phyloP scores from a whole-genome alignment of 2,329 filamentous ascomycete species.

The Cephalotrichum gorgonifer region DNA sequence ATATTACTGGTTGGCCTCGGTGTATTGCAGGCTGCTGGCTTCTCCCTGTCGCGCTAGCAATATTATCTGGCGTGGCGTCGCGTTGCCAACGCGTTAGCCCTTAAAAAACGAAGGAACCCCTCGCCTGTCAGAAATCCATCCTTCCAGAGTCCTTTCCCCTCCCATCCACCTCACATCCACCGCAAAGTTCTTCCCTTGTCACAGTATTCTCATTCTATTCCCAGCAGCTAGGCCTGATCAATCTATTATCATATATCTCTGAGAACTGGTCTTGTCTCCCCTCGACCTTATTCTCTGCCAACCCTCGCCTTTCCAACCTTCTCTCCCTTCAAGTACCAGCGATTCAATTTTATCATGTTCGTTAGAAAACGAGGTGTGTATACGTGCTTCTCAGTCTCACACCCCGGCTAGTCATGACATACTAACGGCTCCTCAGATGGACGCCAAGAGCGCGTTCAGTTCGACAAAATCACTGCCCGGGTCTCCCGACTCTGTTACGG shows the following conservation, averaged over 20 bases:
- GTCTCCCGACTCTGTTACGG: slow-evolving; percentile 97
- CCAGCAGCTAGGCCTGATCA: neutral
- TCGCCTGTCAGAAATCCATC: slow-evolving; percentile 4
- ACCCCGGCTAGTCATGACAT: neutral
- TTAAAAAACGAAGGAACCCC: slow-evolving; percentile 2
- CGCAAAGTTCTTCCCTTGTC: neutral
- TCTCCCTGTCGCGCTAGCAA: neutral
- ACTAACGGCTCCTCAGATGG: slow-evolving; percentile 57
- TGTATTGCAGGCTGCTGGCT: neutral
- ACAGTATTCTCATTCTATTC: neutral
- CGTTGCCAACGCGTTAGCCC: slow-evolving; percentile 2
- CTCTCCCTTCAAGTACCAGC: neutral
- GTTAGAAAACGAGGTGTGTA: slow-evolving; percentile 53
- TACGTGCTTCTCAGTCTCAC: neutral
- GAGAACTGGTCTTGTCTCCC: neutral
- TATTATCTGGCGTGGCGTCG: too few relatives aligned
- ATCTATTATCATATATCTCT: too few relatives aligned
- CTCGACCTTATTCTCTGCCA: neutral
- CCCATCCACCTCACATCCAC: slow-evolving; percentile 12
- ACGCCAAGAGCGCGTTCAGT: slow-evolving; percentile 98
- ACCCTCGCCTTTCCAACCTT: neutral
- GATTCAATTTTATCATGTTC: slow-evolving; percentile 39
- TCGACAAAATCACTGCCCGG: slow-evolving; percentile 99
- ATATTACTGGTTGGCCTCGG: neutral
- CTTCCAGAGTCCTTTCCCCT: slow-evolving; percentile 10